Percentiles rank a stretch among this genome's conserved stretches.
These are phyloP conservation scores for Novymonas esmeraldas DNA, from an alignment of 208 protist genomes.

Conservation along the genomic window DNA sequence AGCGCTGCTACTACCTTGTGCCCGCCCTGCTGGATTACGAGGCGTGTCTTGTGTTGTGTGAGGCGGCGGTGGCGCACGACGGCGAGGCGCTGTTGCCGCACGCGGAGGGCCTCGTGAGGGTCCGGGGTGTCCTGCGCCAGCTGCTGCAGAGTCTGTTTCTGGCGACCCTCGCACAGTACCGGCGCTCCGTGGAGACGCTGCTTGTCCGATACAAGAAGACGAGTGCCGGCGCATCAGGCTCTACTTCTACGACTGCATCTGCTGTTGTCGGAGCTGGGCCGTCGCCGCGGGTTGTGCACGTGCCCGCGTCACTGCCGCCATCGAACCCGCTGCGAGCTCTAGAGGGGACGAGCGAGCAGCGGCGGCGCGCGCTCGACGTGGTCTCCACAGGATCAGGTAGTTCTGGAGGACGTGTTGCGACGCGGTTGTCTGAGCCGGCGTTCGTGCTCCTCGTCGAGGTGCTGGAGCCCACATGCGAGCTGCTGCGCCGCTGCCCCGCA, in stretches of 20 bases:
- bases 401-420: neutral
- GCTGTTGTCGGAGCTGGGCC: too few species aligned
- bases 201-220: conserved; percentile 7
- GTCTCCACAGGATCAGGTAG: too few species aligned
- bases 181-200: neutral
- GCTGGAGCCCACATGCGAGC: conserved; percentile 47
- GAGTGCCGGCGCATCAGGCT: neutral
- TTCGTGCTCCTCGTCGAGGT: conserved; percentile 30
- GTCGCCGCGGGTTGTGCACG: conserved; percentile 1
- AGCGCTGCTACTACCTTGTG: conserved; percentile 31
- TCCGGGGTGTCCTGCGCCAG: neutral
- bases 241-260: too few species aligned
- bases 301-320: neutral
- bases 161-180: neutral
- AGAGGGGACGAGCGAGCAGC: neutral
- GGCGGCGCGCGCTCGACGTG: neutral
- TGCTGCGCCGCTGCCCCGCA: conserved; percentile 30
- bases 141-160: conserved; percentile 2
- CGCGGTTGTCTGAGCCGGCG: conserved; percentile 22
- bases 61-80: conserved; percentile 1
- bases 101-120: neutral
- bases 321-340: neutral
- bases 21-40: conserved; percentile 27
- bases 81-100: neutral
- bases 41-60: conserved; percentile 18